Conservation (phyloP, 352 stramenopile genomes). For the Albugo laibachii region DNA sequence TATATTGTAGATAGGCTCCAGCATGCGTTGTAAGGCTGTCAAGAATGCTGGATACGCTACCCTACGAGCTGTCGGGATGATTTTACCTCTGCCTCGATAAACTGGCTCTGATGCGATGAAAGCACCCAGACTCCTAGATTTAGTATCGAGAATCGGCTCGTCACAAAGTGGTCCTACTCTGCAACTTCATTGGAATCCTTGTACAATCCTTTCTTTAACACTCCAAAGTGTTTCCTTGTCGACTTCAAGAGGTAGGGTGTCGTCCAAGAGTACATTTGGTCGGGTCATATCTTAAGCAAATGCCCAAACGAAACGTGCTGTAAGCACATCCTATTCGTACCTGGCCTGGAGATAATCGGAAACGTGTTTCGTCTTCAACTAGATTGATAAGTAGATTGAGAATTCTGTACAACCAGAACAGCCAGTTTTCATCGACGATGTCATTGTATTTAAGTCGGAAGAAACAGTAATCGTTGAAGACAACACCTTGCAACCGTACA, state of each 20-base stretch:
- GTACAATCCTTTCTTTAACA: conserved; percentile 84
- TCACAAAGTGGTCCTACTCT: conserved; percentile 97
- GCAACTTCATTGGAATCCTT: conserved; percentile 97
- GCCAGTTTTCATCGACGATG: too few relatives aligned
- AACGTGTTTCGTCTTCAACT: conserved; percentile 69
- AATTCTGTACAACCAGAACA: too few relatives aligned
- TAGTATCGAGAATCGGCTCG: conserved; percentile 95
- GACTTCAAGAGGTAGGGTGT: conserved; percentile 93
- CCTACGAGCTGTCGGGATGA: conserved; percentile 95
- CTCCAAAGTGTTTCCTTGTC: conserved; percentile 85
- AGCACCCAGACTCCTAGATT: conserved; percentile 98
- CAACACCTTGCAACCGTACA: too few relatives aligned
- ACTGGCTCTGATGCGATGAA: conserved; percentile 88
- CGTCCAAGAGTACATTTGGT: conserved; percentile 96
- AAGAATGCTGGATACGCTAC: conserved; percentile 97
- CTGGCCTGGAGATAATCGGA: conserved; percentile 91
- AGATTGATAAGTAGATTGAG: conserved; percentile 1
- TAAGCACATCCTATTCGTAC: conserved; percentile 98
- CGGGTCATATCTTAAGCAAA: conserved; percentile 92
- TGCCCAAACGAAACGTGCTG: conserved; percentile 94
- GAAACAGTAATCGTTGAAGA: too few relatives aligned
- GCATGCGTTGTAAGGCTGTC: conserved; percentile 90
- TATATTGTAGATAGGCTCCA: conserved; percentile 96
- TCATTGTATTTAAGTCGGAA: too few relatives aligned
- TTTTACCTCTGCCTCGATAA: conserved; percentile 91